A percentile compares a stretch with the other conserved stretches of the same genome.
Evolutionary conservation across 441 rosid species (phyloP).

Genomic region (Hypseocharis bilobata): DNA sequence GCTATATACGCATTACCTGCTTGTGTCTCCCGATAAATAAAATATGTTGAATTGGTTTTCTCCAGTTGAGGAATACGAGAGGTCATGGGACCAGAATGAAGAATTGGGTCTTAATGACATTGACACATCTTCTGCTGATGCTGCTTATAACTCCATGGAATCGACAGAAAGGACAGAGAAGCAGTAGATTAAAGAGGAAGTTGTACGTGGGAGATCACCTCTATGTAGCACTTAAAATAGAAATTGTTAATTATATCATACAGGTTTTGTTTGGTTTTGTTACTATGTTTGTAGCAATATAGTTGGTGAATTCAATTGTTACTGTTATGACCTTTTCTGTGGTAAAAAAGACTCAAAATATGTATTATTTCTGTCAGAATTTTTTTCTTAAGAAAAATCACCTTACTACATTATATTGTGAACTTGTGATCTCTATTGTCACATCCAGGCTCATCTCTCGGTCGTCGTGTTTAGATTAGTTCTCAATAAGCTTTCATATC

Average conservation of each 20-base stretch:
- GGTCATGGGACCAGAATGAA: constrained; percentile 93
- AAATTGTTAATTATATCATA: neutral
- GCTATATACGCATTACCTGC: neutral
- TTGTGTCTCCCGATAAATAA: neutral
- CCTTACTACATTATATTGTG: no score
- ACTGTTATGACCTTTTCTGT: no score
- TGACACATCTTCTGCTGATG: constrained; percentile 79
- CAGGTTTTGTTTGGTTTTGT: neutral
- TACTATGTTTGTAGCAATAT: neutral
- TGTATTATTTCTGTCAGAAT: no score
- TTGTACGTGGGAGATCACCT: neutral
- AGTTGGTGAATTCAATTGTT: neutral
- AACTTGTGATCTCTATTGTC: no score
- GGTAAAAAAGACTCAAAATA: no score
- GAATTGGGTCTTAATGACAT: constrained; percentile 86
- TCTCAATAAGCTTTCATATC: no score
- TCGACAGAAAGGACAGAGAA: neutral
- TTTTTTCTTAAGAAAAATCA: no score
- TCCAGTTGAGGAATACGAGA: constrained; percentile 75
- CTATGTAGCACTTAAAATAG: neutral
- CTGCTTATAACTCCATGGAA: constrained; percentile 38
- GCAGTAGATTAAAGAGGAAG: neutral
- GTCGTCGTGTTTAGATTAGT: no score
- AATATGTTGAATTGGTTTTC: neutral
- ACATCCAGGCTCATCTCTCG: no score